phyloP scores from a whole-genome alignment of 768 basidiomycete species.

The Mycena leptocephala region DNA sequence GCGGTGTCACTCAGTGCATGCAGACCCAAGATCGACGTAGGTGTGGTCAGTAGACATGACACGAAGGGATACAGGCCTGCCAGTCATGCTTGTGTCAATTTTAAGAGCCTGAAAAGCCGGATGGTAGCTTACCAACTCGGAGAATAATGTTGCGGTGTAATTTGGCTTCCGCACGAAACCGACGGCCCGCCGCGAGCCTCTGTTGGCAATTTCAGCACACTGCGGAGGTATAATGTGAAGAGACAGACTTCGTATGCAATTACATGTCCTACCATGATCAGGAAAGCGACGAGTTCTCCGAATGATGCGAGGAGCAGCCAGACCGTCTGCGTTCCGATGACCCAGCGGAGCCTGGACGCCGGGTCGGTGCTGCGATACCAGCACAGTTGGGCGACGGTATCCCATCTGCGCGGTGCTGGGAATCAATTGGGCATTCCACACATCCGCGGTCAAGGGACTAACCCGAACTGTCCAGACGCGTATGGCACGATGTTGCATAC shows the following conservation, averaged over 20 bases:
- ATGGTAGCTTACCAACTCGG: slow-evolving; percentile 8
- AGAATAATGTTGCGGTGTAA: slow-evolving; percentile 9
- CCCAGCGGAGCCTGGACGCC: background rate
- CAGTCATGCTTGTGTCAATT: too few relatives aligned
- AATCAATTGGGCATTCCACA: too few relatives aligned
- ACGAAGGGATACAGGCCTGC: slow-evolving; percentile 9
- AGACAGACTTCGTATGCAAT: slow-evolving; percentile 3
- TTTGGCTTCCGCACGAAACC: background rate
- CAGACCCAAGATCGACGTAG: slow-evolving; percentile 9
- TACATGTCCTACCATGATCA: background rate
- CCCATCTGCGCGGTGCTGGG: too few relatives aligned
- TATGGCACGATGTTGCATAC: too few relatives aligned
- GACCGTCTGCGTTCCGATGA: background rate
- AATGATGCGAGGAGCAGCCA: background rate
- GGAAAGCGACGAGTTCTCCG: slow-evolving; percentile 1
- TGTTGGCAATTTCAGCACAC: background rate
- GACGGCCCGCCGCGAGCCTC: background rate
- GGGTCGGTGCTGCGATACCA: too few relatives aligned
- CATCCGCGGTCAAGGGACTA: too few relatives aligned
- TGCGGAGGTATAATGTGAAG: background rate
- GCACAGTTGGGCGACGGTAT: too few relatives aligned
- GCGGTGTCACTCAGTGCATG: background rate
- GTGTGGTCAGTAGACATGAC: slow-evolving; percentile 8
- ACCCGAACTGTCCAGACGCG: too few relatives aligned
- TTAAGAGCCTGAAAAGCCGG: too few relatives aligned